phyloP scores from a whole-genome alignment of 1,139 yeast genomes.

The Lodderomyces theae region DNA sequence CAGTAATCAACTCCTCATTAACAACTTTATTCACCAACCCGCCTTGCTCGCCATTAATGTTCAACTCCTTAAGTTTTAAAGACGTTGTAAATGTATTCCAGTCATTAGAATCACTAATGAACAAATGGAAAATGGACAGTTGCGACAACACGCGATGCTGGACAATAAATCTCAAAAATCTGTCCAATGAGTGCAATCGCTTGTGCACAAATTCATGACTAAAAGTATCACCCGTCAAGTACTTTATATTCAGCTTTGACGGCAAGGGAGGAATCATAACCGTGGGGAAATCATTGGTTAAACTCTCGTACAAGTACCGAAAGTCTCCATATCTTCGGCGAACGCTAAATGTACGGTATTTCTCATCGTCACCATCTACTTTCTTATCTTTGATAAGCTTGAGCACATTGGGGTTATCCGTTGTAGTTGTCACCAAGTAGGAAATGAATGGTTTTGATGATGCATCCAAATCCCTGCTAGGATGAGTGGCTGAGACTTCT shows the following conservation, averaged over 20 bases:
- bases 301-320: constrained; percentile 69
- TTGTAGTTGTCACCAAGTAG: constrained; percentile 68
- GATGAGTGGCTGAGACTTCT: constrained; percentile 57
- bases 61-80: constrained; percentile 41
- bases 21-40: constrained; percentile 43
- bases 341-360: constrained; percentile 47
- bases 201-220: constrained; percentile 76
- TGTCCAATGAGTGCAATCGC: constrained; percentile 77
- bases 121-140: constrained; percentile 70
- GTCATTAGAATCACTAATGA: constrained; percentile 71
- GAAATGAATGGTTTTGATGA: constrained; percentile 81
- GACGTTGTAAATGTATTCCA: constrained; percentile 80
- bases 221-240: constrained; percentile 91
- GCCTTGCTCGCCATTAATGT: constrained; percentile 21
- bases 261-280: constrained; percentile 91
- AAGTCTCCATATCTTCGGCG: constrained; percentile 84
- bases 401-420: constrained; percentile 45
- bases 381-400: constrained; percentile 24
- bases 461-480: constrained; percentile 72
- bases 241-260: constrained; percentile 86
- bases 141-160: constrained; percentile 70
- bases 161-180: constrained; percentile 71
- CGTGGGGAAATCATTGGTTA: constrained; percentile 77
- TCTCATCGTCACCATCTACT: constrained; percentile 12
- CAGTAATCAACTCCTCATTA: constrained; percentile 68